Base-by-base conservation (phyloP, 805 yeast genomes). In the Candida khao-thaluensis region DNA sequence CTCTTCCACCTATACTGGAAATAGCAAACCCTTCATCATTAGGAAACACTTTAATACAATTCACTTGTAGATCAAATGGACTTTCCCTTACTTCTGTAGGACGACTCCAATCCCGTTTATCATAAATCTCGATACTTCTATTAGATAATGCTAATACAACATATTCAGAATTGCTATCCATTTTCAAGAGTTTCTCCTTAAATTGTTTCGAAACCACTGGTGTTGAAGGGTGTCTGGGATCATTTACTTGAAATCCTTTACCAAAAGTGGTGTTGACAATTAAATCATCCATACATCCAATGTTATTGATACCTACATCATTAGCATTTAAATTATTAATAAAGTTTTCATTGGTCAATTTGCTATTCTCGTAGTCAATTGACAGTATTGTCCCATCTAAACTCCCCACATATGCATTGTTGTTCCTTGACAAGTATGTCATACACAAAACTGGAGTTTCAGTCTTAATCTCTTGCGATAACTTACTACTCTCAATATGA, bases 1-100 rank as follows among this genome's bases (percentile, higher is more conserved):
- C 88, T 20, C 95, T 66, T 0, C 95, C 95, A 51, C 86, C 95
- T n/a, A 87, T 69, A 1, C 91, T 81, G 18, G 87, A 69, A 22
- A 81, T 71, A 0, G 82, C 87, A 55, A 75, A 82, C 6, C 82
- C 93, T 47, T 63, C 56, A 8, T 56, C 59, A 39, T 69, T 61
- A 0, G 85, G 83, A 48, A 79, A 70, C 26, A 79, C 63, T 45
- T 67, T 69, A 24, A 85, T 50, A 17, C 74, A 74, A 33, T 81
- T 66, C 2, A 82, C 76, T 58, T 84, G 89, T 52, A 77, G 77
- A 49, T 77, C 77, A 37, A 86, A 66, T 0, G 90, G 86, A 26
- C 81, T 73, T 41, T 81, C 84, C 27, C 85, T 60, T 3, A 66
- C 56, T 40, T 72, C 75, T 11, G 74, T 41, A 0, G 86, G 82